A percentile compares a stretch with the other conserved stretches of the same genome.
phyloP scores from a whole-genome alignment of 805 yeast species.

The Blastobotrys chiropterorum region DNA sequence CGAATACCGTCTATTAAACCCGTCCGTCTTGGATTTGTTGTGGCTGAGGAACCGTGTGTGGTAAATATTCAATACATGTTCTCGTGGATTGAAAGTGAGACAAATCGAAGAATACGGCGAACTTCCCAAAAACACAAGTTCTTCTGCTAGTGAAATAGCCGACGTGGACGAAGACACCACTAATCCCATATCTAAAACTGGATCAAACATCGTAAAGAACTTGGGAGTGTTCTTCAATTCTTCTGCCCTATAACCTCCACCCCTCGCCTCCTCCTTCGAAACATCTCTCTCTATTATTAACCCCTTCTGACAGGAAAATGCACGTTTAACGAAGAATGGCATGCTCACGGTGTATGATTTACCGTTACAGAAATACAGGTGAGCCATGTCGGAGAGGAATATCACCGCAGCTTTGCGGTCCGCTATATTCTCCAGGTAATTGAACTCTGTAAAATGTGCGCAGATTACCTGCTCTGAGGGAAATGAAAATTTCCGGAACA shows the following conservation, averaged over 20 bases:
- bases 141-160: conserved; percentile 53
- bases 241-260: neutral
- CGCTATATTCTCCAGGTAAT: conserved; percentile 13
- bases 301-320: conserved; percentile 63
- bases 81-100: conserved; percentile 48
- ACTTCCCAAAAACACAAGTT: conserved; percentile 49
- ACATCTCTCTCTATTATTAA: conserved; percentile 51
- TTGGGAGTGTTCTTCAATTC: conserved; percentile 19
- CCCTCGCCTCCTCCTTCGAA: conserved; percentile 7
- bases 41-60: conserved; percentile 43
- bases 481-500: conserved; percentile 44
- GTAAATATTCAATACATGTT: conserved; percentile 44
- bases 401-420: conserved; percentile 45
- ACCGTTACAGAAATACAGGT: conserved; percentile 58
- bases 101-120: conserved; percentile 40
- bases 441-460: conserved; percentile 58
- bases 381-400: conserved; percentile 52
- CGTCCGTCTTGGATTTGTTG: conserved; percentile 7
- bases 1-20: conserved; percentile 8
- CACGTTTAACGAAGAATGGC: conserved; percentile 59
- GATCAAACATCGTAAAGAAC: conserved; percentile 67
- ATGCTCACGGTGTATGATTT: conserved; percentile 53
- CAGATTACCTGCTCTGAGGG: conserved; percentile 43
- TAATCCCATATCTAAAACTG: conserved; percentile 65
- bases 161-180: conserved; percentile 67